Base-by-base conservation (phyloP, 2,329 filamentous ascomycete species). In the Microdochium bolleyi region DNA sequence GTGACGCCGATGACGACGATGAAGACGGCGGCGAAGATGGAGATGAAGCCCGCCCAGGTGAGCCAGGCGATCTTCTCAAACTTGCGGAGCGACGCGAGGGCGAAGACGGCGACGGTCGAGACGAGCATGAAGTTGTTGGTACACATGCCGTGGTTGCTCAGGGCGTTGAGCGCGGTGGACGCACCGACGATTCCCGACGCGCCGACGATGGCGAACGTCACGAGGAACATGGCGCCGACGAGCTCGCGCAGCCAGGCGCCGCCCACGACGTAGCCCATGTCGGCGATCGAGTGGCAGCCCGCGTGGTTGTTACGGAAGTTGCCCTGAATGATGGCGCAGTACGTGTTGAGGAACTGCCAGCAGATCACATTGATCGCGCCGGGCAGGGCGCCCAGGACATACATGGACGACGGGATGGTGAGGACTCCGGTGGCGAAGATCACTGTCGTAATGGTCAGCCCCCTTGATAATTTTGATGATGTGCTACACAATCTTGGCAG, bases 11-110 rank as follows among this genome's bases (percentile, higher is more conserved):
- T 69, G 30, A 82, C 78, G 49, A 82, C 70, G 52, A 82, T 79
- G 54, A 82, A 75, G 0, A 83, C 75, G 3, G 82, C 80, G 16
- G 74, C 66, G 57, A 80, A 83, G 37, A 85, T 76, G 25, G 75
- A 80, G 3, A 74, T 53, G 58, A 85, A 83, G 1, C 82, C 83
- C 11, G 73, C 74, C 76, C 79, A 85, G 0, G 80, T 82, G 46
- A 85, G 66, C 78, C 79, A 84, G 2, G 76, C 79, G 54, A 85
- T 77, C 58, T 83, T 78, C 51, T 79, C 73, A 58, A 84, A 78
- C 53, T 80, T 85, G 55, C 80, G 75, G 4, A 82, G 72, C 24
- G 73, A 77, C 1, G 79, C 78, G 5, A 74, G 69, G 0, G 71
- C 56, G 24, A 76, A 75, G 9, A 82, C 72, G 8, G 76, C 65